Conservation (phyloP, 2,329 filamentous ascomycete species). For the Sclerotinia sclerotiorum region DNA sequence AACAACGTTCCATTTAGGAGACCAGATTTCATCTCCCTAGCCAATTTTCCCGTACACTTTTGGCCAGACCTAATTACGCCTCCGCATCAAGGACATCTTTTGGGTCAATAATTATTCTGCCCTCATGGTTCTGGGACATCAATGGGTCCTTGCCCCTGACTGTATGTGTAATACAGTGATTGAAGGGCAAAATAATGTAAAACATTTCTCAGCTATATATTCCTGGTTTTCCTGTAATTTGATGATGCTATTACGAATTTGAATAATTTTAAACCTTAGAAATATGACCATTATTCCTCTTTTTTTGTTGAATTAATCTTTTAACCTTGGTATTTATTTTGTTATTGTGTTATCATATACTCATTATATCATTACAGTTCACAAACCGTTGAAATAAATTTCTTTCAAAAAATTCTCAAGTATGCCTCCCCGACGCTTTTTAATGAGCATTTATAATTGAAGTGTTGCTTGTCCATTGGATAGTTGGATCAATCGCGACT, state of each 20-base stretch:
- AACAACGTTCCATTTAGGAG: not conserved
- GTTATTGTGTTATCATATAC: not conserved
- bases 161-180: not conserved
- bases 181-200: no score
- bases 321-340: no score
- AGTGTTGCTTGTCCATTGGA: not conserved
- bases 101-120: constrained; percentile 9
- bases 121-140: constrained; percentile 24
- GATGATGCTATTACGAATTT: no score
- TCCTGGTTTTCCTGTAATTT: no score
- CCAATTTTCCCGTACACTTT: not conserved
- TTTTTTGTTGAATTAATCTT: no score
- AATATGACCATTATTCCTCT: no score
- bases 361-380: not conserved
- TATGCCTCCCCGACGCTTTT: constrained; percentile 2
- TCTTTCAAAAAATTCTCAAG: constrained; percentile 1
- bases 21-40: constrained; percentile 7
- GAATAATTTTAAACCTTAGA: no score
- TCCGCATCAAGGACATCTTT: constrained; percentile 11
- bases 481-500: not conserved
- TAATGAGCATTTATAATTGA: constrained; percentile 9
- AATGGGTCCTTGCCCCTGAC: constrained; percentile 23
- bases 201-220: no score
- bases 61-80: constrained; percentile 19
- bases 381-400: not conserved